Percentiles rank a stretch among this genome's conserved stretches.
Conservation (phyloP, 768 basidiomycete genomes). For the Mycena maculata region DNA sequence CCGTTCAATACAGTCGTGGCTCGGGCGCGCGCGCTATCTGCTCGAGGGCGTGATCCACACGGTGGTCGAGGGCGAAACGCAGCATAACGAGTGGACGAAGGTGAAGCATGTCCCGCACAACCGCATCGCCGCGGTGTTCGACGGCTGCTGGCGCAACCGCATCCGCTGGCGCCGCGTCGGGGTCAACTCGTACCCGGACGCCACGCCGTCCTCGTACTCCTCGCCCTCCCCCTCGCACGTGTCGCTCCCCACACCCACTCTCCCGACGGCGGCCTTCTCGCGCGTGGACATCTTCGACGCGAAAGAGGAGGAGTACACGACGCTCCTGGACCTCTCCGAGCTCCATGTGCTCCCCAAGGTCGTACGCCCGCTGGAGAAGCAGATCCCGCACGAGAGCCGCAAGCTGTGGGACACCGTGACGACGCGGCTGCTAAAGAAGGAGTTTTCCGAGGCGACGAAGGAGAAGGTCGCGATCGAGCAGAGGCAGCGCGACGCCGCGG, state of each 20-base stretch:
- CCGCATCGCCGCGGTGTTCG: constrained; percentile 81
- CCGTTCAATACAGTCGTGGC: constrained; percentile 72
- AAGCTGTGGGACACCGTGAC: constrained; percentile 92
- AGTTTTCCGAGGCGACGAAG: constrained; percentile 91
- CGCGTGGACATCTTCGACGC: constrained; percentile 54
- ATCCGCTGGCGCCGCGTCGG: constrained; percentile 83
- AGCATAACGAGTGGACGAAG: constrained; percentile 80
- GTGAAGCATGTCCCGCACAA: constrained; percentile 91
- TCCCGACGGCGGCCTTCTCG: constrained; percentile 55
- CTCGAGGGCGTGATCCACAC: constrained; percentile 92
- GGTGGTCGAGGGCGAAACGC: constrained; percentile 71
- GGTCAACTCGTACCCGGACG: constrained; percentile 54
- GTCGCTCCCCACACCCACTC: constrained; percentile 50
- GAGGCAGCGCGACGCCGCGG: constrained; percentile 88
- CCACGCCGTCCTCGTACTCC: constrained; percentile 56
- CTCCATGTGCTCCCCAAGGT: constrained; percentile 82
- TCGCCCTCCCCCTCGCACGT: constrained; percentile 61
- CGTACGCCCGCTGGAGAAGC: constrained; percentile 85
- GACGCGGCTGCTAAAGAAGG: constrained; percentile 77
- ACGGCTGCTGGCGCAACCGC: constrained; percentile 88
- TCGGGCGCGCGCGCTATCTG: constrained; percentile 87
- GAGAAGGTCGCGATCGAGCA: constrained; percentile 95
- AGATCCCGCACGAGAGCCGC: constrained; percentile 84
- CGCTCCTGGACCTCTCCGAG: constrained; percentile 81
- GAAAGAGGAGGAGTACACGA: constrained; percentile 65